Conservation (phyloP, 352 stramenopile species). For the Phytopythium delawarense region DNA sequence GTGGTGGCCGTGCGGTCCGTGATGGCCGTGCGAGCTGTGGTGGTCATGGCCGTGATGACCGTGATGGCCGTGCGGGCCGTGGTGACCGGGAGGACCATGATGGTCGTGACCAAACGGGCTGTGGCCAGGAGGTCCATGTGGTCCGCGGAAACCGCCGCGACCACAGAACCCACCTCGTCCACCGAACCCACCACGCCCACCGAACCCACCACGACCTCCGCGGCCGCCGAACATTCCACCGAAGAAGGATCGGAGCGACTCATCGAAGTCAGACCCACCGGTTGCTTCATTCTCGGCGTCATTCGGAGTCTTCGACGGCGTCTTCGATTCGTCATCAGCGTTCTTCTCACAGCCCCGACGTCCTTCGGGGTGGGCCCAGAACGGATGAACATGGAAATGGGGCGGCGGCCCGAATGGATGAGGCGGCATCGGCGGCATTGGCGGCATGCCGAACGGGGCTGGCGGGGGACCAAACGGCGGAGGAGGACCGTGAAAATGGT, state of each 20-base stretch:
- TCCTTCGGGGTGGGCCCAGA: slow-evolving; percentile 4
- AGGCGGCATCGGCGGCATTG: too few species aligned
- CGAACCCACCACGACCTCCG: background rate
- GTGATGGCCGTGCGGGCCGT: slow-evolving; percentile 9
- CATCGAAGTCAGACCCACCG: background rate
- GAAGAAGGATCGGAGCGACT: background rate
- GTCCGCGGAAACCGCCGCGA: background rate
- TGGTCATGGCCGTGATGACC: slow-evolving; percentile 5
- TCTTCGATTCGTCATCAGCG: background rate
- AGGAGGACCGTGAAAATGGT: background rate
- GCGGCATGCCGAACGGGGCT: background rate
- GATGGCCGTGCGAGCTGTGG: slow-evolving; percentile 5
- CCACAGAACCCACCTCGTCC: background rate
- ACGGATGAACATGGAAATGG: background rate
- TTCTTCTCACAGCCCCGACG: background rate
- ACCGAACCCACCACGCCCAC: background rate
- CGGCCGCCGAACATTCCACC: background rate
- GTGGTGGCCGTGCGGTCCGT: slow-evolving; percentile 9
- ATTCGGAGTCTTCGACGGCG: background rate
- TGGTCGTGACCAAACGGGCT: slow-evolving; percentile 6
- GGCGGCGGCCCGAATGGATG: slow-evolving; percentile 1
- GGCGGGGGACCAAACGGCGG: slow-evolving; percentile 3
- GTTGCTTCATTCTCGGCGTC: background rate
- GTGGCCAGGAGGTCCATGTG: slow-evolving; percentile 12
- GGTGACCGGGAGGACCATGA: background rate